Percentiles rank a stretch among this genome's conserved stretches.
These are phyloP conservation scores for Magnolia officinalis DNA, from an alignment of 164 flowering plant genomes.

Conservation along the genomic window DNA sequence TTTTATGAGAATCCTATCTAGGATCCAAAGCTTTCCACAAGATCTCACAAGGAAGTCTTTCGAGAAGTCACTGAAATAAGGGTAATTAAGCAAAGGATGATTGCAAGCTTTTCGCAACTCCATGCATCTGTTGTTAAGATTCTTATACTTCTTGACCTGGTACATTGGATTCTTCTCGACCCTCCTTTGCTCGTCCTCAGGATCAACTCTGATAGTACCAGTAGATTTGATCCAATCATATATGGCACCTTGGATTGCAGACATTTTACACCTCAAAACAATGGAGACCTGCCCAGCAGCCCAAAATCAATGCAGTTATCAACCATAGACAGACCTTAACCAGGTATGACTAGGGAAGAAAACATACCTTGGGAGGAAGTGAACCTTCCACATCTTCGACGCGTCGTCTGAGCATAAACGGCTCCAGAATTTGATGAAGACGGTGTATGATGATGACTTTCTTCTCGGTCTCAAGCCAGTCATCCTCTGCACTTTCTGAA, in stretches of 20 bases:
- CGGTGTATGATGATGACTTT: slow-evolving; percentile 96
- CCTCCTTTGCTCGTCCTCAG: slow-evolving; percentile 81
- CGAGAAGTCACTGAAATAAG: slow-evolving; percentile 72
- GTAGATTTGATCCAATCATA: slow-evolving; percentile 99
- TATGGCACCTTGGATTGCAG: slow-evolving; percentile 85
- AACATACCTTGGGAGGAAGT: slow-evolving; percentile 87
- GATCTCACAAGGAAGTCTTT: slow-evolving; percentile 90
- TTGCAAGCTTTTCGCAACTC: slow-evolving; percentile 95
- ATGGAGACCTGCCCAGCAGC: slow-evolving; percentile 66
- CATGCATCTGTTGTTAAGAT: slow-evolving; percentile 92
- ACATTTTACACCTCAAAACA: slow-evolving; percentile 89
- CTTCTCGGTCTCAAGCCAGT: slow-evolving; percentile 99
- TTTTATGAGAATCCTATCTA: slow-evolving; percentile 90
- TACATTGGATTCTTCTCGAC: slow-evolving; percentile 66
- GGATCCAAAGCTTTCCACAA: slow-evolving; percentile 92
- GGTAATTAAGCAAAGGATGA: slow-evolving; percentile 95
- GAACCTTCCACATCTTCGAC: slow-evolving; percentile 99
- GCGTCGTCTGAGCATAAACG: slow-evolving; percentile 99
- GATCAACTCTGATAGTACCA: slow-evolving; percentile 90
- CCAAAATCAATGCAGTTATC: slow-evolving; percentile 1
- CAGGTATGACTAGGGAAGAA: background rate
- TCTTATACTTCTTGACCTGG: slow-evolving; percentile 62
- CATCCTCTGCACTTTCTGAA: slow-evolving; percentile 82
- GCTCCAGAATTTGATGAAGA: slow-evolving; percentile 98
- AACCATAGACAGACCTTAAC: background rate